phyloP scores from a whole-genome alignment of 1,139 yeast genomes.

The Yamadazyma spencermartinsiae region DNA sequence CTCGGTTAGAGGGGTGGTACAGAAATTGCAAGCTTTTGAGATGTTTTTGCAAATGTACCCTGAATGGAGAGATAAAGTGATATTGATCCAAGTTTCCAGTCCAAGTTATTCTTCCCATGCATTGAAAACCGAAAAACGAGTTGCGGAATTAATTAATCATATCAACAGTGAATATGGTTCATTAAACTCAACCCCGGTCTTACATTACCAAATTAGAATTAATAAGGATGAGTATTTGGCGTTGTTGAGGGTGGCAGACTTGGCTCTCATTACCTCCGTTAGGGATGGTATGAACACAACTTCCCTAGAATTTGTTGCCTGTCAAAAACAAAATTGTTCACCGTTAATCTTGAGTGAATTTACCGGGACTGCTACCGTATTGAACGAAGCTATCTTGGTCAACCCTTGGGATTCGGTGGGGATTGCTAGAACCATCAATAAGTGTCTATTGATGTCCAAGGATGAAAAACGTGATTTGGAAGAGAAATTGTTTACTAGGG shows the following conservation, averaged over 20 bases:
- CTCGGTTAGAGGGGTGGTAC: constrained; percentile 78
- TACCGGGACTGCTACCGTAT: constrained; percentile 84
- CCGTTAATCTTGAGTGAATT: constrained; percentile 90
- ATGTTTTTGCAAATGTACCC: constrained; percentile 87
- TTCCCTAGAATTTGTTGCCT: constrained; percentile 84
- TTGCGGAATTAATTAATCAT: constrained; percentile 70
- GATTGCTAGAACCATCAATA: constrained; percentile 80
- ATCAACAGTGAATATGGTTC: constrained; percentile 86
- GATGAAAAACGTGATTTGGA: constrained; percentile 46
- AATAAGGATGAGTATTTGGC: constrained; percentile 90
- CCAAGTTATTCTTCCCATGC: constrained; percentile 61
- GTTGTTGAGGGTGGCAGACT: constrained; percentile 81
- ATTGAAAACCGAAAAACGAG: constrained; percentile 70
- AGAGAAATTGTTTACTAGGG: constrained; percentile 58
- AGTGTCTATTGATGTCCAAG: constrained; percentile 54
- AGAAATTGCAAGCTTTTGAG: constrained; percentile 78
- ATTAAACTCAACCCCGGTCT: constrained; percentile 78
- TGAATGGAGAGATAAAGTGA: constrained; percentile 86
- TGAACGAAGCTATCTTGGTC: constrained; percentile 78
- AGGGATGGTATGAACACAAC: constrained; percentile 98
- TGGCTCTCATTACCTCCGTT: constrained; percentile 84
- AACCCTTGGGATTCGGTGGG: constrained; percentile 98
- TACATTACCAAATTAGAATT: constrained; percentile 87
- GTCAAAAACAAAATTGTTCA: constrained; percentile 71
- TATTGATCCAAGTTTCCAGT: constrained; percentile 87